Conservation (phyloP, 2,329 filamentous ascomycete species). For the Colletotrichum noveboracense region DNA sequence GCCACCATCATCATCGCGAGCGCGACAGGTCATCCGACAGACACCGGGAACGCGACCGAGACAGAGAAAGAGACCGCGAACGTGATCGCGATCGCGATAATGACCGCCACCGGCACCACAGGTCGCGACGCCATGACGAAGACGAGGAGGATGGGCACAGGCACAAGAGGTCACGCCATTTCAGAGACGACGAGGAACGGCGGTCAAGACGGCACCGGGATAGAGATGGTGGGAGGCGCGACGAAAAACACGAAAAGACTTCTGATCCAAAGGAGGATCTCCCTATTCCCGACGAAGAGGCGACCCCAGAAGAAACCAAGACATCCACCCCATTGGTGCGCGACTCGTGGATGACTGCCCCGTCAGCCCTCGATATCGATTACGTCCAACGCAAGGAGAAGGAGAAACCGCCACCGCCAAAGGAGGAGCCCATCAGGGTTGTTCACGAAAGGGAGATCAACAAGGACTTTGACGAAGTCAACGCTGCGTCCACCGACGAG, state of each 20-base stretch:
- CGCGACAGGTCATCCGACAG: conserved; percentile 31
- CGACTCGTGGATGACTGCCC: conserved; percentile 91
- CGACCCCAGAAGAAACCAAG: conserved; percentile 25
- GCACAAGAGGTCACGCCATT: conserved; percentile 69
- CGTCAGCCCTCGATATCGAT: conserved; percentile 78
- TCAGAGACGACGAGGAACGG: conserved; percentile 52
- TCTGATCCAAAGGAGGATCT: conserved; percentile 56
- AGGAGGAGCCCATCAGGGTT: conserved; percentile 69
- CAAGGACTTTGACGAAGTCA: conserved; percentile 61
- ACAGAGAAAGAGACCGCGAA: conserved; percentile 23
- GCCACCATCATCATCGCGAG: conserved; percentile 51
- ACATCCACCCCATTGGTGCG: conserved; percentile 57
- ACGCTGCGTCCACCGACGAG: conserved; percentile 59
- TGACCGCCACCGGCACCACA: conserved; percentile 35
- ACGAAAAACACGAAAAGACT: conserved; percentile 41
- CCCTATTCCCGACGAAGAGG: conserved; percentile 56
- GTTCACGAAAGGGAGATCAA: conserved; percentile 87
- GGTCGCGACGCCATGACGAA: conserved; percentile 42
- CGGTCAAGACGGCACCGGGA: conserved; percentile 28
- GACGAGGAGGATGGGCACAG: conserved; percentile 60
- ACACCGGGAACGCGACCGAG: conserved; percentile 26
- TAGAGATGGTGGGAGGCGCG: conserved; percentile 16
- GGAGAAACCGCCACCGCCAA: conserved; percentile 59
- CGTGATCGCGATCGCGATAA: conserved; percentile 32
- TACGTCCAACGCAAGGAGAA: conserved; percentile 71